Conservation (phyloP, 2,329 filamentous ascomycete species). For the Penicillium sp. region DNA sequence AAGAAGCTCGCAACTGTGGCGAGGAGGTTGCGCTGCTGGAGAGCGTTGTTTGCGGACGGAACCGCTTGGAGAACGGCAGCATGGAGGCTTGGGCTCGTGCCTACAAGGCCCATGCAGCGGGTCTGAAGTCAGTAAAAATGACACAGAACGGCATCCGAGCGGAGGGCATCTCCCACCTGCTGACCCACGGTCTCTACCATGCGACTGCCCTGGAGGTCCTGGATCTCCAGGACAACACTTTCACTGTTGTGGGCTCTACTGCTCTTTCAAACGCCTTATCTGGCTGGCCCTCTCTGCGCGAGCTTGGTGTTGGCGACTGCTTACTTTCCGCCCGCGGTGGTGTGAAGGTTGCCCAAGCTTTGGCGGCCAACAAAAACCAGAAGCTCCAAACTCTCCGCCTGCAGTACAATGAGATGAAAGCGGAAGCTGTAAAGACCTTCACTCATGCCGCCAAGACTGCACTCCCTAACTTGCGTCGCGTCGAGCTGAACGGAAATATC, state of each 20-base stretch:
- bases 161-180: conserved; percentile 80
- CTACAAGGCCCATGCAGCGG: conserved; percentile 73
- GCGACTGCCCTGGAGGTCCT: conserved; percentile 69
- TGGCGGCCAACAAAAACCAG: conserved; percentile 72
- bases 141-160: conserved; percentile 96
- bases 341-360: conserved; percentile 67
- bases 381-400: conserved; percentile 78
- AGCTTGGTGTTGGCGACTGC: conserved; percentile 87
- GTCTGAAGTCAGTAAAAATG: conserved; percentile 88
- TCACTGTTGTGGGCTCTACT: conserved; percentile 75
- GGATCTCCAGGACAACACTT: conserved; percentile 97
- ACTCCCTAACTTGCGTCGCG: conserved; percentile 74
- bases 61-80: conserved; percentile 90
- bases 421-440: conserved; percentile 69
- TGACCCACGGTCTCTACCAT: conserved; percentile 74
- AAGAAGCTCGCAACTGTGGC: conserved; percentile 59
- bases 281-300: conserved; percentile 71
- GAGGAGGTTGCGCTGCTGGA: conserved; percentile 79
- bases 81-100: conserved; percentile 94
- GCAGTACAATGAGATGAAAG: conserved; percentile 92
- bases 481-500: conserved; percentile 96
- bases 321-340: conserved; percentile 76
- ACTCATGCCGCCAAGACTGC: conserved; percentile 64
- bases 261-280: conserved; percentile 73
- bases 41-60: conserved; percentile 96